Evolutionary conservation across 768 basidiomycete species (phyloP), one percentile per base, ranked within the genome.

Genomic region (Antrodiella citrinella): DNA sequence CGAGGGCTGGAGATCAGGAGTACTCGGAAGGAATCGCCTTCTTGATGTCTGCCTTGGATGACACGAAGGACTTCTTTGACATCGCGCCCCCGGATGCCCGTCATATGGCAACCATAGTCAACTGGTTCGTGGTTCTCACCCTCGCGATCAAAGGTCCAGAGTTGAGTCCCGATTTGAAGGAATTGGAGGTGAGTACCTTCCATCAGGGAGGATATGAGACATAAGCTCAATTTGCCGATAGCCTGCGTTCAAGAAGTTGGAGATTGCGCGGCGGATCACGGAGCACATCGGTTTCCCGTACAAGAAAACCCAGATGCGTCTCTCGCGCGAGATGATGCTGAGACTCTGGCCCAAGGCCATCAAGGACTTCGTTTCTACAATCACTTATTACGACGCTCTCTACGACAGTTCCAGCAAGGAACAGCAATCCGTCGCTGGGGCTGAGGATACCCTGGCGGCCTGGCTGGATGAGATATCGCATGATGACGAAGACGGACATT

Each of bases 11-110:
- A 2, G 76, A 73, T 1, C 65, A 59, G 42, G 74, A 73, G 47
- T 78, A 75, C 73, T 75, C 79, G 13, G 77, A 82, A 54, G 83
- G 80, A 0, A 71, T 78, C 39, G 80, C 81, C 1, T 78, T 81
- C 54, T 57, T 85, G 50, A 74, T 67, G 56, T 80, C 77, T 43
- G 80, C 84, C 0, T 60, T 75, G 53, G 80, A 83, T 24, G 82
- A 84, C 54, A 70, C 82, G 12, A 78, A 77, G 55, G 63, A 65
- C 1, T 85, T 76, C 59, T 67, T 81, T 2, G 63, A 66, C 0
- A 64, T 76, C 42, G 80, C 81, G 0, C 81, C 82, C 0, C 83
- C 82, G 0, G 82, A 84, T 57, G 75, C 76, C 44, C 67, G 78
- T 12, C 71, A 81, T 56, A 77, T 81, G 73, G 75, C 76, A 65